Percentiles rank a stretch among this genome's conserved stretches.
Conservation (phyloP, 2,329 filamentous ascomycete genomes). For the Aspergillus arachidicola region DNA sequence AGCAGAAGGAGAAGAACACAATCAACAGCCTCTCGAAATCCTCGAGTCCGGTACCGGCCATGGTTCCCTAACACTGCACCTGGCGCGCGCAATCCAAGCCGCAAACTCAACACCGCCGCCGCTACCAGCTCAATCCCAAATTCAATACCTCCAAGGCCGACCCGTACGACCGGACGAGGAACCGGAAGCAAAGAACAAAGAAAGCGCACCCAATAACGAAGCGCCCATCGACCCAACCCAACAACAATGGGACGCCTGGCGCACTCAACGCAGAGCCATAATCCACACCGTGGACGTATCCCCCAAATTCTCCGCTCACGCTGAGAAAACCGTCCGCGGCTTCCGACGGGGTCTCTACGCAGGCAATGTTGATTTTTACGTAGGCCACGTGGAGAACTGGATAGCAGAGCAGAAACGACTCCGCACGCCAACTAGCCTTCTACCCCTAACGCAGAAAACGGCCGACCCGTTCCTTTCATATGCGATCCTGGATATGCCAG, state of each 20-base stretch:
- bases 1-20: conserved; percentile 28
- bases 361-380: conserved; percentile 72
- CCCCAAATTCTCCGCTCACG: conserved; percentile 63
- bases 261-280: conserved; percentile 63
- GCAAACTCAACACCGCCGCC: conserved; percentile 62
- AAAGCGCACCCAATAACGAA: conserved; percentile 13
- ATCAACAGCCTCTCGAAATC: conserved; percentile 64
- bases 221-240: conserved; percentile 25
- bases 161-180: conserved; percentile 26
- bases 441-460: conserved; percentile 21
- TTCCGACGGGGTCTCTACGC: conserved; percentile 73
- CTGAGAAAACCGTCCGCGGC: conserved; percentile 64
- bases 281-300: conserved; percentile 74
- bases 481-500: conserved; percentile 73
- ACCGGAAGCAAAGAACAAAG: not conserved
- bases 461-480: conserved; percentile 67
- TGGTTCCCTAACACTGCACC: conserved; percentile 74
- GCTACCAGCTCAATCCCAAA: conserved; percentile 40
- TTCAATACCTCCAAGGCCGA: conserved; percentile 32
- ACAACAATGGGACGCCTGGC: conserved; percentile 49
- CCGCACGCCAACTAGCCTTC: conserved; percentile 30
- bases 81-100: conserved; percentile 74
- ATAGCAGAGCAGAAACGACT: conserved; percentile 55
- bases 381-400: conserved; percentile 67
- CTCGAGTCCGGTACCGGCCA: conserved; percentile 86